Conservation (phyloP, 805 yeast genomes). For the Novakomyces olei region DNA sequence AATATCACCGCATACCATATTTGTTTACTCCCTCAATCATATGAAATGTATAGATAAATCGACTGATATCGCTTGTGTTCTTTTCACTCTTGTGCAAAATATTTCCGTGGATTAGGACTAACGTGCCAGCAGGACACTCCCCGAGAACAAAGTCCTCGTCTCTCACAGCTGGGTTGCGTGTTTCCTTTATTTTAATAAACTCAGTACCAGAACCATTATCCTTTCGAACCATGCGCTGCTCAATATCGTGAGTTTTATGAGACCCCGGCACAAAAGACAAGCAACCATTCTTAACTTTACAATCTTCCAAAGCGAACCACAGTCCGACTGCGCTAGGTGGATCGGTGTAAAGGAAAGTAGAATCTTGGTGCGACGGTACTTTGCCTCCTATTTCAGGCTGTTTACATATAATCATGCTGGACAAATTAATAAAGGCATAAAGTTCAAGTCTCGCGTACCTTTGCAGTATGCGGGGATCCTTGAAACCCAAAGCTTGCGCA, state of each 20-base stretch:
- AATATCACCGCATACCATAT: slow-evolving; percentile 43
- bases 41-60: slow-evolving; percentile 65
- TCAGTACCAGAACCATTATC: slow-evolving; percentile 37
- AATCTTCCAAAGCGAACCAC: slow-evolving; percentile 64
- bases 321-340: slow-evolving; percentile 57
- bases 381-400: slow-evolving; percentile 53
- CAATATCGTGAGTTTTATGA: slow-evolving; percentile 34
- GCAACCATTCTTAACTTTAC: slow-evolving; percentile 46
- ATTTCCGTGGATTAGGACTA: slow-evolving; percentile 47
- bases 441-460: no score
- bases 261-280: slow-evolving; percentile 48
- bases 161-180: no score
- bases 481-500: slow-evolving; percentile 29
- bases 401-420: slow-evolving; percentile 60
- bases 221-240: slow-evolving; percentile 40
- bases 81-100: slow-evolving; percentile 51
- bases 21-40: slow-evolving; percentile 42
- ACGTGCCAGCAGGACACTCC: slow-evolving; percentile 48
- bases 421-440: no score
- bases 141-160: slow-evolving; percentile 26
- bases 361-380: slow-evolving; percentile 64
- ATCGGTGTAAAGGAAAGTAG: slow-evolving; percentile 44
- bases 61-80: slow-evolving; percentile 31
- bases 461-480: slow-evolving; percentile 52
- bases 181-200: slow-evolving; percentile 13